Conservation (phyloP, 2,329 filamentous ascomycete species). For the Venturia carpophila region DNA sequence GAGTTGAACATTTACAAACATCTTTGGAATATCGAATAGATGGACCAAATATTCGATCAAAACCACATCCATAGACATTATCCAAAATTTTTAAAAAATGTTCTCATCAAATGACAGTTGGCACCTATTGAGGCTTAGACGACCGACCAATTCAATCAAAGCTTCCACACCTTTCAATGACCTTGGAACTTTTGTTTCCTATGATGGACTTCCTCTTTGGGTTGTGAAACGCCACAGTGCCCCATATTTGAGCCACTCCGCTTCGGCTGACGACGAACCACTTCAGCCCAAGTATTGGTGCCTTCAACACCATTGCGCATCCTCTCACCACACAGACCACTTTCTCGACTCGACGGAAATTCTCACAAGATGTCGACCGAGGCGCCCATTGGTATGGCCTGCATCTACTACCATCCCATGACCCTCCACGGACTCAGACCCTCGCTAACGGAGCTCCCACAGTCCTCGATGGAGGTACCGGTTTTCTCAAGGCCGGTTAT, state of each 20-base stretch:
- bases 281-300: background rate
- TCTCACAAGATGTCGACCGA: conserved; percentile 13
- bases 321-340: background rate
- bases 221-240: background rate
- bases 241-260: conserved; percentile 1
- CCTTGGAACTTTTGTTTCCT: background rate
- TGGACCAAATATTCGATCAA: background rate
- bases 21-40: no score
- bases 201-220: background rate
- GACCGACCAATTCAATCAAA: background rate
- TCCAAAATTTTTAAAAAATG: no score
- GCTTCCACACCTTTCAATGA: background rate
- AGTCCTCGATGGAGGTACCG: conserved; percentile 99
- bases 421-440: background rate
- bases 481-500: conserved; percentile 99
- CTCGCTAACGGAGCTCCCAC: conserved; percentile 7
- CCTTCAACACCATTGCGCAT: conserved; percentile 11
- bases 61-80: background rate
- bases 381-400: conserved; percentile 14
- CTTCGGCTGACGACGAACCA: conserved; percentile 1
- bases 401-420: background rate
- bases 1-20: background rate
- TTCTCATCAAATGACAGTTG: no score
- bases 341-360: conserved; percentile 4
- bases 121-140: background rate